Conservation (phyloP, 331 rosid species). For the Prunus yedoensis region DNA sequence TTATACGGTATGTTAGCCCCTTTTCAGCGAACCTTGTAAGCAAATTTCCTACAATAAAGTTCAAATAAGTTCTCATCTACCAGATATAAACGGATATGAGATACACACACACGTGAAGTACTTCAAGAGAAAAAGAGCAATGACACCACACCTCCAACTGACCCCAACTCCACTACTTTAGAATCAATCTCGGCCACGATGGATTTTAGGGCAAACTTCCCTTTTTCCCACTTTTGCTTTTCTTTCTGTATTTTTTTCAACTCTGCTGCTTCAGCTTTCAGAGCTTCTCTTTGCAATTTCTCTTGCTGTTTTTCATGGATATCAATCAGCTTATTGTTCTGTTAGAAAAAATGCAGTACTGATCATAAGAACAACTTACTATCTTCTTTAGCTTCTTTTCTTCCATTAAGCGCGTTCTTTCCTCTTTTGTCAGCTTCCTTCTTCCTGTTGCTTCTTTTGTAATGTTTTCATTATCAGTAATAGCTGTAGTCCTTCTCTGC, state of each 20-base stretch:
- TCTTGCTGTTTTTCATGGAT: constrained; percentile 60
- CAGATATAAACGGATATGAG: background rate
- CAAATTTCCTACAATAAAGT: constrained; percentile 59
- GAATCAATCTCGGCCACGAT: constrained; percentile 82
- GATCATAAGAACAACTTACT: constrained; percentile 40
- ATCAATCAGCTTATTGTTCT: constrained; percentile 21
- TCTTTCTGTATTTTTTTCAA: constrained; percentile 76
- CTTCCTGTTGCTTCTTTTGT: constrained; percentile 38
- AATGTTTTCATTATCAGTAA: constrained; percentile 19
- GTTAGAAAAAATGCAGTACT: constrained; percentile 16
- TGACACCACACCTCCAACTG: constrained; percentile 70
- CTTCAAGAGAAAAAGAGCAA: constrained; percentile 1
- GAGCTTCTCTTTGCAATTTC: constrained; percentile 68
- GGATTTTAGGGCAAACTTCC: constrained; percentile 76
- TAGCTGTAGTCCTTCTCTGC: constrained; percentile 31
- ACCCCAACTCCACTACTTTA: constrained; percentile 82
- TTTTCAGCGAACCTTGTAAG: constrained; percentile 86
- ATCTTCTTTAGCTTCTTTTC: constrained; percentile 71
- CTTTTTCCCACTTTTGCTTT: constrained; percentile 84
- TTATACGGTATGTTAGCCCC: constrained; percentile 68
- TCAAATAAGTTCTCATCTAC: background rate
- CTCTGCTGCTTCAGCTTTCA: constrained; percentile 86
- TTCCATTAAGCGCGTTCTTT: constrained; percentile 65
- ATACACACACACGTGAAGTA: background rate
- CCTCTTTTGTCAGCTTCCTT: constrained; percentile 70